Conservation (phyloP, 2,329 filamentous ascomycete species). For the Chalaropsis ovoidea region DNA sequence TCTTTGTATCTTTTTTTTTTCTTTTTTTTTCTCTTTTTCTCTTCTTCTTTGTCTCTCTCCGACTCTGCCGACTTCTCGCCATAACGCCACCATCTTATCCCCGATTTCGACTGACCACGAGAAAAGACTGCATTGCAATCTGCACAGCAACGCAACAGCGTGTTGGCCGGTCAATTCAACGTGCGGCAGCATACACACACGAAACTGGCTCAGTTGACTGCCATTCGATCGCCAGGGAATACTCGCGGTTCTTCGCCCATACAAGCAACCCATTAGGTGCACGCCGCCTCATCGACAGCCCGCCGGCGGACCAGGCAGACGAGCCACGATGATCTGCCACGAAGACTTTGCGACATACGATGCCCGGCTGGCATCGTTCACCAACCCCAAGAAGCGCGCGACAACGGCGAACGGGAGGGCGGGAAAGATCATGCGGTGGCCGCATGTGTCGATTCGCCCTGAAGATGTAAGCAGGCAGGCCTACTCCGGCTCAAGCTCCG, state of each 20-base stretch:
- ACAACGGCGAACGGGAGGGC: constrained; percentile 49
- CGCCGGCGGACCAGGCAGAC: not conserved
- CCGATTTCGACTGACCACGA: not conserved
- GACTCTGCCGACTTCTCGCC: not conserved
- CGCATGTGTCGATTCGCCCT: constrained; percentile 45
- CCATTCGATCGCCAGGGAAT: not conserved
- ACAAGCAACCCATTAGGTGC: not conserved
- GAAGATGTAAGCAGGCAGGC: constrained; percentile 29
- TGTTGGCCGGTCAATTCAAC: not conserved
- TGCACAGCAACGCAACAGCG: not conserved
- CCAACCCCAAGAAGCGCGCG: constrained; percentile 55
- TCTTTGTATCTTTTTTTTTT: constrained; percentile 4
- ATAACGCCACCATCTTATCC: not conserved
- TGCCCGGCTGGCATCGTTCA: constrained; percentile 72
- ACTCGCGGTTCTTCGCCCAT: not conserved
- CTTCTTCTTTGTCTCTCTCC: too few species aligned
- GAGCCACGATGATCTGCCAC: constrained; percentile 23
- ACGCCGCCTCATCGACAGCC: not conserved
- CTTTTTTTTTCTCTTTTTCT: not conserved
- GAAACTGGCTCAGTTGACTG: not conserved
- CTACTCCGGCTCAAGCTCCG: too few species aligned
- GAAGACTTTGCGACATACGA: constrained; percentile 55
- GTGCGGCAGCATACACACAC: not conserved
- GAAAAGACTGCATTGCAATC: not conserved
- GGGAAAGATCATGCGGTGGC: constrained; percentile 59